phyloP scores from a whole-genome alignment of 495 filamentous ascomycete genomes.

The Annulohypoxylon moriforme region DNA sequence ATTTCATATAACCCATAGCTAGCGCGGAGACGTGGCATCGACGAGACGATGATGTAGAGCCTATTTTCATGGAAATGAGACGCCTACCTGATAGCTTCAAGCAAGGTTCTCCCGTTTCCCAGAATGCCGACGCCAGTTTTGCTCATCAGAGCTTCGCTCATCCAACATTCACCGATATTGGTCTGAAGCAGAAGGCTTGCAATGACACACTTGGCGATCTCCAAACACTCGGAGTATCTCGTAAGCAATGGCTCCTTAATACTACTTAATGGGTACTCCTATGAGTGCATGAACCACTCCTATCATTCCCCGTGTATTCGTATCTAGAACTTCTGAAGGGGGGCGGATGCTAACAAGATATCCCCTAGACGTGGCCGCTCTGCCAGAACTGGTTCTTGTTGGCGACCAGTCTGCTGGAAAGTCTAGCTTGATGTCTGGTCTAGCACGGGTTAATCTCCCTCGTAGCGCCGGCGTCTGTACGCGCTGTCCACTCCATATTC shows the following conservation, averaged over 20 bases:
- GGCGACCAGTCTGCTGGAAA: conserved; percentile 88
- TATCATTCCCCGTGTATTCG: too few species aligned
- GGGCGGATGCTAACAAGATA: conserved; percentile 20
- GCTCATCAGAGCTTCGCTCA: conserved; percentile 46
- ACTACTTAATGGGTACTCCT: too few species aligned
- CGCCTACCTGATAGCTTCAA: conserved; percentile 18
- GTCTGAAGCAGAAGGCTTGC: conserved; percentile 56
- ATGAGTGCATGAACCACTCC: too few species aligned
- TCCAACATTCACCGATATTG: conserved; percentile 56
- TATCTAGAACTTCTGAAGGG: too few species aligned
- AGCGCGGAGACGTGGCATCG: conserved; percentile 44
- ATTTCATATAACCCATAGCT: too few species aligned
- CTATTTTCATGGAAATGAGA: conserved; percentile 45
- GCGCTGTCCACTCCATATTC: conserved; percentile 80
- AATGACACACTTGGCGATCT: conserved; percentile 62
- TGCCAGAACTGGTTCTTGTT: conserved; percentile 81
- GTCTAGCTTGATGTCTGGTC: conserved; percentile 80
- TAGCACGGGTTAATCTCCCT: conserved; percentile 81
- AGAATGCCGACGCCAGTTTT: conserved; percentile 46
- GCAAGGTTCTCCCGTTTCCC: conserved; percentile 37
- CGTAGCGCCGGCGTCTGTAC: conserved; percentile 78
- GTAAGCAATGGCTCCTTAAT: conserved; percentile 19
- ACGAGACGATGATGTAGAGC: conserved; percentile 41
- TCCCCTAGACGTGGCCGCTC: conserved; percentile 59
- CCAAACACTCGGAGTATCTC: conserved; percentile 60